Percentiles rank a stretch among this genome's conserved stretches.
Evolutionary conservation across 2,329 filamentous ascomycete genomes (phyloP).

Genomic region (Trichoderma asperellum): DNA sequence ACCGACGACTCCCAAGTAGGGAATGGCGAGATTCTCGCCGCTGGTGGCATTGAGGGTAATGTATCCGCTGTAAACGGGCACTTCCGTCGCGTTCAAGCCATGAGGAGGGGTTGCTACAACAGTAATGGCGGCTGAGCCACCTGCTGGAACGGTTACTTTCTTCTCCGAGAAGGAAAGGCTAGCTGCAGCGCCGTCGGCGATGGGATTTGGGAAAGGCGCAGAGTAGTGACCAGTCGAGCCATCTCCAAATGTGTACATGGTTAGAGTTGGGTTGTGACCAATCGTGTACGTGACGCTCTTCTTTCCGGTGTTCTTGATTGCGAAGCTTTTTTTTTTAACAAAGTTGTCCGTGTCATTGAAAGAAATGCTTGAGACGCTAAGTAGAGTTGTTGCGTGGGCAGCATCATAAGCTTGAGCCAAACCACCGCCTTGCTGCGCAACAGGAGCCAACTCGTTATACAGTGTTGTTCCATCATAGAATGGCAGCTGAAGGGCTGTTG

Average conservation of each 20-base stretch:
- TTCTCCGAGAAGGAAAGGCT: conserved; percentile 48
- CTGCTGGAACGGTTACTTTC: conserved; percentile 49
- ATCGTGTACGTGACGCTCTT: conserved; percentile 56
- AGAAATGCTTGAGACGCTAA: conserved; percentile 59
- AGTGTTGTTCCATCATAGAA: conserved; percentile 51
- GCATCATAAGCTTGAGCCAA: conserved; percentile 64
- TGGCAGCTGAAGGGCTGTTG: conserved; percentile 52
- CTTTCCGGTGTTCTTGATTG: conserved; percentile 57
- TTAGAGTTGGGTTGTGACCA: conserved; percentile 53
- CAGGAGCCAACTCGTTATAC: conserved; percentile 52
- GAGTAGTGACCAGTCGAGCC: conserved; percentile 42
- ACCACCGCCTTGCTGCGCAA: conserved; percentile 63
- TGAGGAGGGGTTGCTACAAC: conserved; percentile 50
- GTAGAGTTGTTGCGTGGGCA: conserved; percentile 55
- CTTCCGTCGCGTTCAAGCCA: conserved; percentile 38
- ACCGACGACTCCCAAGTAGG: conserved; percentile 47
- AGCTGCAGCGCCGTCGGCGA: conserved; percentile 46
- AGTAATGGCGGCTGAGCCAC: conserved; percentile 49
- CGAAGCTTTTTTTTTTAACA: conserved; percentile 53
- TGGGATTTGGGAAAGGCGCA: conserved; percentile 50
- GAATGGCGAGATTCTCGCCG: conserved; percentile 44
- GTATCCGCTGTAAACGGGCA: conserved; percentile 50
- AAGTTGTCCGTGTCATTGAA: conserved; percentile 68
- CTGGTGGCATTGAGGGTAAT: conserved; percentile 48
- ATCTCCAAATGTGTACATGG: conserved; percentile 54